These are phyloP conservation scores for Sarcomyxa edulis DNA, from an alignment of 768 basidiomycete genomes.

Conservation along the genomic window DNA sequence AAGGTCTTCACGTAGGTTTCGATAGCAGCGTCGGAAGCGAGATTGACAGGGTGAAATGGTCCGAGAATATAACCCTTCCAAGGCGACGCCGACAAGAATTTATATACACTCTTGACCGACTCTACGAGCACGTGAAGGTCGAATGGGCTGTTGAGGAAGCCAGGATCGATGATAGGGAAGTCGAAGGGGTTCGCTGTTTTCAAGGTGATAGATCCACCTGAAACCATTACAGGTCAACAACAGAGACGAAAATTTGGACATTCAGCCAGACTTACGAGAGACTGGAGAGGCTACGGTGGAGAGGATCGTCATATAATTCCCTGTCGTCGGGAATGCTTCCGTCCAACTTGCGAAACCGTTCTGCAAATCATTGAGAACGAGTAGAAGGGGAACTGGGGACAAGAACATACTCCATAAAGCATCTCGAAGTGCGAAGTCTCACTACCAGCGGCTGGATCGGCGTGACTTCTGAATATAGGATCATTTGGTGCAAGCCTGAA, in stretches of 20 bases:
- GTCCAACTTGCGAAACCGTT: slow-evolving; percentile 7
- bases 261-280: slow-evolving; percentile 20
- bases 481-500: slow-evolving; percentile 20
- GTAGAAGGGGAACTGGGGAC: not conserved
- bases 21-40: slow-evolving; percentile 20
- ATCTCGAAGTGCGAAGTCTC: slow-evolving; percentile 29
- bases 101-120: slow-evolving; percentile 16
- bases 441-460: slow-evolving; percentile 31
- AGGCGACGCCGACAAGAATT: slow-evolving; percentile 19
- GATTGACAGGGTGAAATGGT: slow-evolving; percentile 14
- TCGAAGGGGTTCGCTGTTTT: slow-evolving; percentile 19
- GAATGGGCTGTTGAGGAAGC: slow-evolving; percentile 12
- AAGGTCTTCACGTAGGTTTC: slow-evolving; percentile 16
- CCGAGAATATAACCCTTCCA: slow-evolving; percentile 23
- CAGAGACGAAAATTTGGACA: too few species aligned
- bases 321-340: slow-evolving; percentile 10
- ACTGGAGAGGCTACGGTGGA: slow-evolving; percentile 1
- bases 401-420: slow-evolving; percentile 21
- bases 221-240: too few species aligned
- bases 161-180: slow-evolving; percentile 21
- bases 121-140: slow-evolving; percentile 23
- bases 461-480: slow-evolving; percentile 19
- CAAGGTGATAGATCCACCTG: too few species aligned
- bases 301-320: slow-evolving; percentile 11
- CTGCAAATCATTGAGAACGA: not conserved